Evolutionary conservation across 257 asterid species (phyloP).

Genomic region (Solanum bulbocastanum): DNA sequence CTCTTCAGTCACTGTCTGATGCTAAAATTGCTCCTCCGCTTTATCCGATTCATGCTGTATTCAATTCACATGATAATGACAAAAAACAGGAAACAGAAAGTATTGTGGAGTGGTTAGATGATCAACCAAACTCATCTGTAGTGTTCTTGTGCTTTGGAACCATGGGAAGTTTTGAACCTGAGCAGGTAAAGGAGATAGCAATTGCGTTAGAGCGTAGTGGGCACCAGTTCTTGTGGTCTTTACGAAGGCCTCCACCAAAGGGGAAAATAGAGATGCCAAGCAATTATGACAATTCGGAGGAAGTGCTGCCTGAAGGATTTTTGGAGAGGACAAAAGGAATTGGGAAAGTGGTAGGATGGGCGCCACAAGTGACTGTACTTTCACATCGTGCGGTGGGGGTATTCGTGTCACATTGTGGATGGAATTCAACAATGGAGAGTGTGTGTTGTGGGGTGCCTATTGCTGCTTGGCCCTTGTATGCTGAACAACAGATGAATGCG

Average conservation of each 20-base stretch:
- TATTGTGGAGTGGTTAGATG: slow-evolving; percentile 8
- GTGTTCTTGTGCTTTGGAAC: slow-evolving; percentile 26
- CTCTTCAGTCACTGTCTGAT: slow-evolving; percentile 10
- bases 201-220: slow-evolving; percentile 13
- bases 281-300: background rate
- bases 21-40: slow-evolving; percentile 8
- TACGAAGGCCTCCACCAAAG: slow-evolving; percentile 6
- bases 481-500: slow-evolving; percentile 5
- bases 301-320: slow-evolving; percentile 19
- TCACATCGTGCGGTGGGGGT: background rate
- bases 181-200: slow-evolving; percentile 22
- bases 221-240: slow-evolving; percentile 12
- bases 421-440: slow-evolving; percentile 5
- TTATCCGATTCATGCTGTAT: slow-evolving; percentile 35
- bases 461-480: slow-evolving; percentile 7
- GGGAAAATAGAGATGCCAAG: background rate
- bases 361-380: background rate
- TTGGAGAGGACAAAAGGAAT: slow-evolving; percentile 8
- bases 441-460: slow-evolving; percentile 6
- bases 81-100: background rate
- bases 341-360: slow-evolving; percentile 2
- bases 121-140: slow-evolving; percentile 10
- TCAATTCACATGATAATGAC: background rate
- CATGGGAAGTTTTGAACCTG: slow-evolving; percentile 6
- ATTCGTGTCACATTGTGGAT: background rate